Percentiles rank a stretch among this genome's conserved stretches.
These are phyloP conservation scores for Vitis hybrid DNA, from an alignment of 177 flowering plant species.

Conservation along the genomic window DNA sequence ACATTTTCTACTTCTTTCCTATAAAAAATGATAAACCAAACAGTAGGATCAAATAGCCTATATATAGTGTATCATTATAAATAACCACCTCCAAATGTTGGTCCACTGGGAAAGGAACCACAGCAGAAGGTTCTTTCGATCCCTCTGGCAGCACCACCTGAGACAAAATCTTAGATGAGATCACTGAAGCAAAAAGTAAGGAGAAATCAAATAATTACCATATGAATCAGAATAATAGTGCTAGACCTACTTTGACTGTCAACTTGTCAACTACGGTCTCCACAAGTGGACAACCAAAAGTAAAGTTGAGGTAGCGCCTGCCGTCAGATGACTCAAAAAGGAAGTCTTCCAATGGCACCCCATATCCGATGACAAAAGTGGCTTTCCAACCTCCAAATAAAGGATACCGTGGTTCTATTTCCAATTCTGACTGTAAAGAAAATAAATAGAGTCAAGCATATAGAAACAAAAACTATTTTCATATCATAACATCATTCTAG, in stretches of 20 bases:
- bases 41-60: not conserved
- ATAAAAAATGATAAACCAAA: not conserved
- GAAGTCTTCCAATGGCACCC: conserved; percentile 84
- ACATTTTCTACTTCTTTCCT: too few relatives aligned
- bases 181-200: not conserved
- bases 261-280: conserved; percentile 84
- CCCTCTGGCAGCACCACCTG: conserved; percentile 99
- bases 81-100: conserved; percentile 69
- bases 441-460: conserved; percentile 11
- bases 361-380: conserved; percentile 89
- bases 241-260: conserved; percentile 61
- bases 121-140: conserved; percentile 71
- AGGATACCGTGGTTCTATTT: conserved; percentile 94
- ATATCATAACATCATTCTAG: too few relatives aligned
- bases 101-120: conserved; percentile 68
- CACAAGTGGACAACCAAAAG: conserved; percentile 79
- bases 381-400: conserved; percentile 98
- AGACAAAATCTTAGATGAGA: conserved; percentile 9
- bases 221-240: not conserved
- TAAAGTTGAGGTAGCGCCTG: conserved; percentile 85
- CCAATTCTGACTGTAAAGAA: conserved; percentile 78
- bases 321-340: conserved; percentile 83
- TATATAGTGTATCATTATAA: not conserved
- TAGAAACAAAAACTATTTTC: not conserved
- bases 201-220: not conserved